Evolutionary conservation across 257 asterid genomes (phyloP).

Genomic region (Voacanga thouarsii): DNA sequence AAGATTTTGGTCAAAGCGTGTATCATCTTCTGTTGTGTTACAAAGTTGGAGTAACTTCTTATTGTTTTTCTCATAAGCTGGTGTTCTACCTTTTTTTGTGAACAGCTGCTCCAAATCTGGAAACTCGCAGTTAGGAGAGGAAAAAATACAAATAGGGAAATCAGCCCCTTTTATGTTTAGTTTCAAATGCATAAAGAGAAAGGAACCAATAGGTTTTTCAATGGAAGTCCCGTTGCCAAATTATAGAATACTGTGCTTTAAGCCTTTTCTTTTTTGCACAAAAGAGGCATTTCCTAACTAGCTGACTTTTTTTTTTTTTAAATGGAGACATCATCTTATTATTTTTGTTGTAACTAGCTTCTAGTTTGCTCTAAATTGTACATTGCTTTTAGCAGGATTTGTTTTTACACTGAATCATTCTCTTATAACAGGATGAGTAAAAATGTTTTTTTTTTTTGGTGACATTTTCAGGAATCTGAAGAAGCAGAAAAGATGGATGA

Average conservation of each 20-base stretch:
- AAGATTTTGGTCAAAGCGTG: neutral
- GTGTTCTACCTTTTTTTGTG: no score
- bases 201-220: neutral
- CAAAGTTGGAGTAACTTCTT: no score
- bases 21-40: neutral
- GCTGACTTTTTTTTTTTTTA: neutral
- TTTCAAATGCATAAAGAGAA: neutral
- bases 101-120: neutral
- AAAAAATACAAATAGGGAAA: neutral
- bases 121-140: neutral
- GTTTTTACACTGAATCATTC: neutral
- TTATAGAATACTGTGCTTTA: neutral
- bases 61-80: no score
- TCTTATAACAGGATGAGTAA: neutral
- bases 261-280: neutral
- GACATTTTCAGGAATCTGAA: constrained; percentile 71
- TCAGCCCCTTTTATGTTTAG: neutral
- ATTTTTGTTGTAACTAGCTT: neutral
- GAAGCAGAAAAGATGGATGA: constrained; percentile 99
- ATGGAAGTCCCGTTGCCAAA: neutral
- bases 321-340: neutral
- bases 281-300: neutral
- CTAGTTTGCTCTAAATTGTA: neutral
- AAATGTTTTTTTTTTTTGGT: constrained; percentile 6
- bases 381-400: neutral